These are phyloP conservation scores for Ogataea sp. DNA, from an alignment of 805 yeast genomes.

Conservation along the genomic window DNA sequence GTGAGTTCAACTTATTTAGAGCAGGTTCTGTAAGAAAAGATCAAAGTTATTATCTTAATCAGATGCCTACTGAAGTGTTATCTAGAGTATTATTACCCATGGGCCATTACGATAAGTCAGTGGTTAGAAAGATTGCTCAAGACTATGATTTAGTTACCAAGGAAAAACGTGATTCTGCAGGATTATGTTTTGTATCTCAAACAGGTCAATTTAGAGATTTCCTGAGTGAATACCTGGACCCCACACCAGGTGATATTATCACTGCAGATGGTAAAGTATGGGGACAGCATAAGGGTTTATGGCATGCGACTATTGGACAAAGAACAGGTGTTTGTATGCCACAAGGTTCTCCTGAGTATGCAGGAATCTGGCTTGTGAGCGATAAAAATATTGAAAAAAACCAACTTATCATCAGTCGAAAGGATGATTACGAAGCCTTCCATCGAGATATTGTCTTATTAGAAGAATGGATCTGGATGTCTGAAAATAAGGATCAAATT, in stretches of 20 bases:
- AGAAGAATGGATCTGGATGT: constrained; percentile 43
- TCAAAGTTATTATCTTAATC: constrained; percentile 85
- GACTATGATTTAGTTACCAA: constrained; percentile 49
- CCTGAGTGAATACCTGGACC: constrained; percentile 62
- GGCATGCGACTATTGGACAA: constrained; percentile 97
- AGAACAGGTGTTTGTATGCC: constrained; percentile 76
- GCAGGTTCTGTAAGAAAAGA: constrained; percentile 62
- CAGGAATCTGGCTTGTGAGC: constrained; percentile 83
- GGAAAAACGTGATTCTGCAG: constrained; percentile 87
- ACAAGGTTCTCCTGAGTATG: constrained; percentile 68
- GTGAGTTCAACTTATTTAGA: constrained; percentile 41
- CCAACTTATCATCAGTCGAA: constrained; percentile 73
- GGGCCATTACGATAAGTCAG: constrained; percentile 69
- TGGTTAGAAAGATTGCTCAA: constrained; percentile 63
- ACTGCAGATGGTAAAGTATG: constrained; percentile 66
- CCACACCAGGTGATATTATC: constrained; percentile 72
- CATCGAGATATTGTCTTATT: constrained; percentile 37
- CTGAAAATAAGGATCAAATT: constrained; percentile 5
- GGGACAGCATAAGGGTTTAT: constrained; percentile 80
- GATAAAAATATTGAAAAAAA: constrained; percentile 58
- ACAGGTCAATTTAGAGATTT: constrained; percentile 60
- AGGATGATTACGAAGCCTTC: constrained; percentile 50
- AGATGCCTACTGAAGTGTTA: constrained; percentile 41
- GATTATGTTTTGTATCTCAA: constrained; percentile 82
- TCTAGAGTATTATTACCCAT: constrained; percentile 63